Conservation (phyloP, 225 moss, liverwort and hornwort genomes). For the Polytrichum formosum region DNA sequence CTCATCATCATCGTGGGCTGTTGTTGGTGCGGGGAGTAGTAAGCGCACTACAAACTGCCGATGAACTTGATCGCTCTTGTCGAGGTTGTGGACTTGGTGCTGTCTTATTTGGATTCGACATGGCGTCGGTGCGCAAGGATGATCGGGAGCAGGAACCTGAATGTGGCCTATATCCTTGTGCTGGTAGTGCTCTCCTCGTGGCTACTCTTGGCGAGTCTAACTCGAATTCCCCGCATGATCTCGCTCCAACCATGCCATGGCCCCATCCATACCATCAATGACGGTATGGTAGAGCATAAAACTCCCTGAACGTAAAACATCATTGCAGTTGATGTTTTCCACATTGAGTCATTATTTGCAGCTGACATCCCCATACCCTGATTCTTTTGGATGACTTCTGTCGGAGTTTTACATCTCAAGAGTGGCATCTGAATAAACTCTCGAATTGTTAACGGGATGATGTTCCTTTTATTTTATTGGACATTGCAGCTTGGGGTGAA, state of each 20-base stretch:
- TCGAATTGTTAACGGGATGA: too few relatives aligned
- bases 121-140: constrained; percentile 48
- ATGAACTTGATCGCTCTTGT: constrained; percentile 57
- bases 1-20: background rate
- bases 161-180: constrained; percentile 51
- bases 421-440: too few relatives aligned
- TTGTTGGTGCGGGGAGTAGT: constrained; percentile 1
- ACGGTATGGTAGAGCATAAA: constrained; percentile 23
- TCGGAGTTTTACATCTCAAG: too few relatives aligned
- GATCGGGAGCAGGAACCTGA: constrained; percentile 47
- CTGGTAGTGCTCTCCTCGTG: constrained; percentile 57
- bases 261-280: constrained; percentile 20
- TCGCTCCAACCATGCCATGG: constrained; percentile 24
- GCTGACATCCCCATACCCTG: too few relatives aligned
- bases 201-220: constrained; percentile 52
- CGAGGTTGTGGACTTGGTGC: constrained; percentile 37
- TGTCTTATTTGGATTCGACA: constrained; percentile 36
- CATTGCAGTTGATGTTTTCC: too few relatives aligned
- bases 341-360: too few relatives aligned
- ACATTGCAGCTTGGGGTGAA: too few relatives aligned
- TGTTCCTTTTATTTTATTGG: too few relatives aligned
- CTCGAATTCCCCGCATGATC: constrained; percentile 39
- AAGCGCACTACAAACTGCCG: background rate
- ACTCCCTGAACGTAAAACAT: too few relatives aligned
- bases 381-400: too few relatives aligned